Evolutionary conservation across 2,329 filamentous ascomycete genomes (phyloP), one percentile per base, ranked within the genome.

Genomic region (Penicillium glabrum): DNA sequence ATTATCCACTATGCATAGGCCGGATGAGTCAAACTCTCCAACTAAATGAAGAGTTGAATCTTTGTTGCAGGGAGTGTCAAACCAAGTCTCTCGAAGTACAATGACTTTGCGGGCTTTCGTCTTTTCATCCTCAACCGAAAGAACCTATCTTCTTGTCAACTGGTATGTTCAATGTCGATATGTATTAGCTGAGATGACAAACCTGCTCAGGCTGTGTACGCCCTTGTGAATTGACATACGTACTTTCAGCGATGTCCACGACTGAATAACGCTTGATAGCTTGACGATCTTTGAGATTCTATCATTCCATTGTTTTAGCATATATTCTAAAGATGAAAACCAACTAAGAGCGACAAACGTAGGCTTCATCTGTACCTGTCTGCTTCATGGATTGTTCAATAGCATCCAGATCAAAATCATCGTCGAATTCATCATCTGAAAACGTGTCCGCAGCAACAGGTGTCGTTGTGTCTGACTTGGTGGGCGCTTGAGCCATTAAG

Each of bases 251-350:
- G 63, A 93, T 85, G 69, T 88, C 86, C 63, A 87, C 89, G 66
- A 97, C 84, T 61, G 93, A 80, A 77, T 96, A 96, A 64, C 93
- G 88, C 75, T 96, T 91, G 69, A 96, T 96, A 47, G 88, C 85
- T 78, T 86, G 72, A 56, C 73, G 88, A 65, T 82, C 79, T 72
- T 87, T 89, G 71, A 82, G 78, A 72, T 80, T 83, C 76, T 83
- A 85, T 89, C 84, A 80, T 56, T 60, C 79, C 74, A 77, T 76
- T 71, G 70, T 78, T 80, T 93, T 87, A 92, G 89, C 78, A 81
- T 77, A 68, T 67, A 67, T 39, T 64, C 64, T 71, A 68, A 55
- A 54, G 54, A 59, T 52, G 59, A 60, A 58, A 69, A 61, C 56
- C 55, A 57, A 69, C 67, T 72, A 72, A 72, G 77, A 75, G 69